Base-by-base conservation (phyloP, 108 stramenopile species). In the Chaetoceros tenuissimus region DNA sequence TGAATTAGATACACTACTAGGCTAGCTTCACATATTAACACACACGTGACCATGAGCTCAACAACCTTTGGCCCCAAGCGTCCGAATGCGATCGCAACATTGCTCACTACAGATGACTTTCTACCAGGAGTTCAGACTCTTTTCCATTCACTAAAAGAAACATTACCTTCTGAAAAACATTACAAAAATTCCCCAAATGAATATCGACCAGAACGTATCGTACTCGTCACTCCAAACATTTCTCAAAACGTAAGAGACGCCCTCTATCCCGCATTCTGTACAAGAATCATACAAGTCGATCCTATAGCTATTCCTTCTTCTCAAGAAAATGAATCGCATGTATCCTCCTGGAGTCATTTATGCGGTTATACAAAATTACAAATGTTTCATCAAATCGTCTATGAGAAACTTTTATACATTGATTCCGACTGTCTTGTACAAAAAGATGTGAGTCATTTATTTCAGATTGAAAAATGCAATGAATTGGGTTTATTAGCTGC, bases 341-440 rank as follows among this genome's bases (percentile, higher is more conserved):
- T 49, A 29, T 57, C n/a, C 55, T 53, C 65, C 57, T 78, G 70
- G 34, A 63, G 69, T 60, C 53, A 71, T 31, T 62, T 48, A 63
- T 66, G 79, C 21, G 81, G 67, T 2, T 77, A 69, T 82, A 81
- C 71, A 31, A 86, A 68, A 45, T 58, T 66, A 1, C 72, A 55
- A 43, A 62, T 82, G 46, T 89, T 74, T 60, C 65, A 67, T 49
- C 62, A 92, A 51, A 67, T 66, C 13, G 62, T 78, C 46, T 93
- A 85, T 62, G 66, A 74, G 3, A 78, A 79, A 17, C 63, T 95
- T 31, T 51, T 95, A 2, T 95, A 90, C 59, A 75, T 95, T 31
- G 92, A 94, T 52, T 70, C 81, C 3, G 82, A 87, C 51, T 85
- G 84, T 59, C 58, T 91, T 22, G 85, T 91, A 2, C 23, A 79